Evolutionary conservation across 1,284 basidiomycete genomes (phyloP).

Genomic region (Phellinidium pouzarii): DNA sequence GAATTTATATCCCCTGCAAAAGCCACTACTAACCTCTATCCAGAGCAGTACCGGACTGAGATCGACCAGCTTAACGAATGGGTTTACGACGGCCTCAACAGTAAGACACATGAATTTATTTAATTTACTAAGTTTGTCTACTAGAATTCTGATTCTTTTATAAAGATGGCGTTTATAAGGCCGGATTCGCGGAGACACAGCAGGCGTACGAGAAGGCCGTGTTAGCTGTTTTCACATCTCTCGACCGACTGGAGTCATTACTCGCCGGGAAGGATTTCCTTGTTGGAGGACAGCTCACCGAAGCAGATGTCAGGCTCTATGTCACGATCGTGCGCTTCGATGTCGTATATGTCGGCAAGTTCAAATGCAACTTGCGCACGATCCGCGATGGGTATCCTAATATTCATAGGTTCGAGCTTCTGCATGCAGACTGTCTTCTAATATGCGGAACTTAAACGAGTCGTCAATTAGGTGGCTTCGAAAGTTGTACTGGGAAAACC

Average conservation of each 20-base stretch:
- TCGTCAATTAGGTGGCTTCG: constrained; percentile 63
- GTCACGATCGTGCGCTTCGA: constrained; percentile 85
- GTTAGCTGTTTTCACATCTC: constrained; percentile 60
- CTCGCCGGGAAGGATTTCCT: constrained; percentile 78
- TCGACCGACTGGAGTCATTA: constrained; percentile 79
- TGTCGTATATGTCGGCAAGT: constrained; percentile 85
- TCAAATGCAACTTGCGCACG: constrained; percentile 88
- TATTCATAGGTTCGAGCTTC: constrained; percentile 44
- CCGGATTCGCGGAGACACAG: constrained; percentile 83
- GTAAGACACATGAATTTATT: constrained; percentile 30
- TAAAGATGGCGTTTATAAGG: constrained; percentile 80
- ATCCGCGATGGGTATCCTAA: constrained; percentile 78
- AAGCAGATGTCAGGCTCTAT: constrained; percentile 88
- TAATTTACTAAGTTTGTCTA: constrained; percentile 23
- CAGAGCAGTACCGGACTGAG: constrained; percentile 58
- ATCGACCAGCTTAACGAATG: constrained; percentile 87
- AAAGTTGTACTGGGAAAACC: constrained; percentile 86
- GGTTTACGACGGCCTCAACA: constrained; percentile 82
- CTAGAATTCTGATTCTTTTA: neutral
- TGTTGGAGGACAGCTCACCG: constrained; percentile 77
- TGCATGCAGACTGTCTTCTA: constrained; percentile 28
- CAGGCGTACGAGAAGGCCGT: constrained; percentile 80
- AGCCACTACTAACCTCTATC: constrained; percentile 72
- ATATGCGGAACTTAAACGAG: neutral
- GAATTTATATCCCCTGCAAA: constrained; percentile 58